A percentile compares a stretch with the other conserved stretches of the same genome.
phyloP scores from a whole-genome alignment of 2,329 filamentous ascomycete genomes.

The Neocatenulostroma microsporum region DNA sequence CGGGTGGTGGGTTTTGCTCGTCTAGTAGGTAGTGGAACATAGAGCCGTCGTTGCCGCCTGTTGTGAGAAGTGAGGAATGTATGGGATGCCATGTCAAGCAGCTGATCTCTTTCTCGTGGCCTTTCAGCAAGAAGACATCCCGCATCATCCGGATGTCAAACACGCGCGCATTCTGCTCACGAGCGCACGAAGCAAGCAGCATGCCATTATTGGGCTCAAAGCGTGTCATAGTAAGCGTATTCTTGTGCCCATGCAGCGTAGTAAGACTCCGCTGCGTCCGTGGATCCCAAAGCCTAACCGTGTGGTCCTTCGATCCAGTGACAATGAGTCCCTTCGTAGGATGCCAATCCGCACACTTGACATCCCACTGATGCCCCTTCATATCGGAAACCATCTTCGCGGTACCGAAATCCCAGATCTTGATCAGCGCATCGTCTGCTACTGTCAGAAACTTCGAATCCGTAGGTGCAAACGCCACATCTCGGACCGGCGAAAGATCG shows the following conservation, averaged over 20 bases:
- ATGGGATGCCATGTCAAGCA: slow-evolving; percentile 90
- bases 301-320: slow-evolving; percentile 93
- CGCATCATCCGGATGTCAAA: slow-evolving; percentile 98
- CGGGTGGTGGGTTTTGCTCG: slow-evolving; percentile 77
- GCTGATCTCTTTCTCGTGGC: slow-evolving; percentile 93
- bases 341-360: slow-evolving; percentile 96
- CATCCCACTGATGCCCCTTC: slow-evolving; percentile 95
- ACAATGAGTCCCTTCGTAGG: slow-evolving; percentile 88
- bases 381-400: slow-evolving; percentile 75
- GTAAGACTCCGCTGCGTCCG: slow-evolving; percentile 81
- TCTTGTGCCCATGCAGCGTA: slow-evolving; percentile 93
- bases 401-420: slow-evolving; percentile 92
- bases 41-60: slow-evolving; percentile 81
- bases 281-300: slow-evolving; percentile 98
- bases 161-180: slow-evolving; percentile 85
- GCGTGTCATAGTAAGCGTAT: slow-evolving; percentile 84
- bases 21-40: slow-evolving; percentile 93
- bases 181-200: slow-evolving; percentile 82
- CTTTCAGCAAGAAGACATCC: slow-evolving; percentile 85
- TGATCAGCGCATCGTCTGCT: slow-evolving; percentile 84
- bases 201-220: slow-evolving; percentile 82
- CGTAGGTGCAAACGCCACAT: slow-evolving; percentile 86
- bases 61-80: slow-evolving; percentile 80
- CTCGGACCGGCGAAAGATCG: slow-evolving; percentile 70
- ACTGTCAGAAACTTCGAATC: slow-evolving; percentile 95